Percentiles rank a stretch among this genome's conserved stretches.
Conservation (phyloP, 108 stramenopile genomes). For the Mayamaea pseudoterrestris region DNA sequence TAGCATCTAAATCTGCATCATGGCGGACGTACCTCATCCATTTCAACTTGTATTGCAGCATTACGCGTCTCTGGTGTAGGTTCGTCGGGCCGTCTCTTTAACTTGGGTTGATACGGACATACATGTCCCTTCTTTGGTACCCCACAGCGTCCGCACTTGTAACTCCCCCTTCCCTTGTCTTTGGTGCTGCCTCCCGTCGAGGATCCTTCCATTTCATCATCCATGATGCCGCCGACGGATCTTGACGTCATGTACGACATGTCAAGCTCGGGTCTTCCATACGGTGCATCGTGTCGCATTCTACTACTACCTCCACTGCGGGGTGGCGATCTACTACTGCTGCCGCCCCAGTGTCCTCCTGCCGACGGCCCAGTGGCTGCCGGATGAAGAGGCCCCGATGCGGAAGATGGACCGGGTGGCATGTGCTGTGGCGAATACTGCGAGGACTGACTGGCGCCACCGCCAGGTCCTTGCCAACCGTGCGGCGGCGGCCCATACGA, state of each 20-base stretch:
- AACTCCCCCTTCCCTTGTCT: conserved; percentile 73
- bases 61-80: conserved; percentile 72
- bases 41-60: conserved; percentile 80
- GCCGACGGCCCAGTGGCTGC: too few relatives aligned
- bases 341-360: too few relatives aligned
- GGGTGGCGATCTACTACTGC: too few relatives aligned
- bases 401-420: too few relatives aligned
- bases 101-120: conserved; percentile 86
- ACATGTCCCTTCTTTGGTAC: conserved; percentile 88
- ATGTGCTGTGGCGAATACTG: too few relatives aligned
- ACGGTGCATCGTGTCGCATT: too few relatives aligned
- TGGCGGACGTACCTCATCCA: conserved; percentile 56
- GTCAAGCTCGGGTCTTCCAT: too few relatives aligned
- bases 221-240: not conserved
- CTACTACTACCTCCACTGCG: too few relatives aligned
- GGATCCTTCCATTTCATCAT: conserved; percentile 17
- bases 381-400: too few relatives aligned
- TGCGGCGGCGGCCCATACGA: too few relatives aligned
- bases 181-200: conserved; percentile 29
- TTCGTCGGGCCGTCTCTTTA: conserved; percentile 70
- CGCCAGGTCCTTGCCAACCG: too few relatives aligned
- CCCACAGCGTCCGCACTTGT: conserved; percentile 81
- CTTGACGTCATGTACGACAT: conserved; percentile 1
- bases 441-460: too few relatives aligned
- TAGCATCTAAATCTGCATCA: not conserved